A percentile compares a stretch with the other conserved stretches of the same genome.
Conservation (phyloP, 192 early-diverging fungal species). For the Phlyctochytrium bullatum region DNA sequence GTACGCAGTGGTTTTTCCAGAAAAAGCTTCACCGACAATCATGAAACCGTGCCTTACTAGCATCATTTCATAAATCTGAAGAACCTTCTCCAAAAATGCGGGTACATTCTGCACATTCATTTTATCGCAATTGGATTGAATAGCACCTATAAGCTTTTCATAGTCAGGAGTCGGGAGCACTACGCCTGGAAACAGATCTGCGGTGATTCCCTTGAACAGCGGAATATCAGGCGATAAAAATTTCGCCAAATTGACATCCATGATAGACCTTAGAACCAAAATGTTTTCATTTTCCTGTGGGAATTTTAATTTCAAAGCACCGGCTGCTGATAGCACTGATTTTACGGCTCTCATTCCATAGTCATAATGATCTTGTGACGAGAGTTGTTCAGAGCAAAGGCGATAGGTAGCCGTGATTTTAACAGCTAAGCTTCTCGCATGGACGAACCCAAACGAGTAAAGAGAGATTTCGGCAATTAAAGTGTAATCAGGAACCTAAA, state of each 20-base stretch:
- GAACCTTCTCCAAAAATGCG: constrained; percentile 55
- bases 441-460: constrained; percentile 62
- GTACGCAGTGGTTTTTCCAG: constrained; percentile 56
- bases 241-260: constrained; percentile 62
- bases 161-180: constrained; percentile 57
- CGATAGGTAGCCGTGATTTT: constrained; percentile 62
- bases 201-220: constrained; percentile 61
- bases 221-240: constrained; percentile 63
- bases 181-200: constrained; percentile 61
- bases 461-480: constrained; percentile 63
- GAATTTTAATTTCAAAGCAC: constrained; percentile 59
- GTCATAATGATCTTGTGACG: constrained; percentile 63
- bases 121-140: constrained; percentile 39
- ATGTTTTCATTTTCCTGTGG: constrained; percentile 60
- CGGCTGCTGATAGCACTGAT: constrained; percentile 53
- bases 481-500: constrained; percentile 60
- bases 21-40: constrained; percentile 57
- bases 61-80: constrained; percentile 68
- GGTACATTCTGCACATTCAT: constrained; percentile 56
- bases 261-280: constrained; percentile 55
- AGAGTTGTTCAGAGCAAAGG: constrained; percentile 60
- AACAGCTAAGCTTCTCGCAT: constrained; percentile 50
- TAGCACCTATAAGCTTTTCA: constrained; percentile 40
- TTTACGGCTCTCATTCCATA: constrained; percentile 66
- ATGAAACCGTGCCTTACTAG: constrained; percentile 61